Evolutionary conservation across 2,329 filamentous ascomycete genomes (phyloP).

Genomic region (Monosporascus cannonballus): DNA sequence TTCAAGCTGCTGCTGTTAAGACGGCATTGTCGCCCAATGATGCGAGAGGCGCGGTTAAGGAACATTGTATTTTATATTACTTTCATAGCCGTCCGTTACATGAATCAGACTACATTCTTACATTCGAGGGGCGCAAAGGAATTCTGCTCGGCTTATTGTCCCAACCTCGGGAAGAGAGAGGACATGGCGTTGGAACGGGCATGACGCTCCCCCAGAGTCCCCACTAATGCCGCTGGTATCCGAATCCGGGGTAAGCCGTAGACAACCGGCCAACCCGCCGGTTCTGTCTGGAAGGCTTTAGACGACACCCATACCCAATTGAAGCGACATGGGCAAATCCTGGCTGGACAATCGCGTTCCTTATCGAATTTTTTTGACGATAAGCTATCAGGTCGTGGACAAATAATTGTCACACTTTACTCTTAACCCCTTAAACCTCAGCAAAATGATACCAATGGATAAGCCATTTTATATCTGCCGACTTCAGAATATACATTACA

Average conservation of each 20-base stretch:
- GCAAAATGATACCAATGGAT: too few relatives aligned
- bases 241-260: conserved; percentile 11
- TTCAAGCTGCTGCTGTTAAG: conserved; percentile 35
- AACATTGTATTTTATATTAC: conserved; percentile 39
- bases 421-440: too few relatives aligned
- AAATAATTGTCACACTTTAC: too few relatives aligned
- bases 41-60: conserved; percentile 45
- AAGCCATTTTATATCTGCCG: too few relatives aligned
- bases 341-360: too few relatives aligned
- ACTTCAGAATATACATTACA: too few relatives aligned
- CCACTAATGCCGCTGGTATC: conserved; percentile 10
- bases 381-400: too few relatives aligned
- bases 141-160: neutral
- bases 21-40: conserved; percentile 45
- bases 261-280: conserved; percentile 1
- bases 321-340: too few relatives aligned
- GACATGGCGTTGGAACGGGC: neutral
- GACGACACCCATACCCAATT: too few relatives aligned
- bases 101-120: neutral
- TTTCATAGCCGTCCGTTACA: neutral
- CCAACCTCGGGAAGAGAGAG: neutral
- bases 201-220: conserved; percentile 1
- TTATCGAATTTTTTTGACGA: too few relatives aligned
- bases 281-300: too few relatives aligned
- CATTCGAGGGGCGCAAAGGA: neutral